These are phyloP conservation scores for Rozella allomycis DNA, from an alignment of 371 early-diverging fungal genomes.

Conservation along the genomic window DNA sequence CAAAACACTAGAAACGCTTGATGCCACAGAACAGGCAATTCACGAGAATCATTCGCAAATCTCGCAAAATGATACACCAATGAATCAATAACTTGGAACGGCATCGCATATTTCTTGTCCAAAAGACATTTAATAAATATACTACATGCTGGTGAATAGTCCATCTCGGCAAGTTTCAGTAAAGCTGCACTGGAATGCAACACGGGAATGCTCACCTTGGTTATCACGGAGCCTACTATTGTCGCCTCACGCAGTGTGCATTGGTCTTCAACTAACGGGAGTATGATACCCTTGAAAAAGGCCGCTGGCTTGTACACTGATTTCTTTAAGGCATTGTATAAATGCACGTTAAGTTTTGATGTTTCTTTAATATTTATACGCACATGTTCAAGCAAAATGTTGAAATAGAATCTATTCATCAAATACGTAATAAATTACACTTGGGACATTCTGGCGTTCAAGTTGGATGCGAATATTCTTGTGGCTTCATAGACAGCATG, in stretches of 20 bases:
- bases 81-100: slow-evolving; percentile 83
- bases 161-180: slow-evolving; percentile 83
- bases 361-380: slow-evolving; percentile 80
- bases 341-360: slow-evolving; percentile 84
- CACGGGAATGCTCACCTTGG: slow-evolving; percentile 78
- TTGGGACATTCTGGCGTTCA: slow-evolving; percentile 78
- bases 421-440: slow-evolving; percentile 13
- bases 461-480: slow-evolving; percentile 78
- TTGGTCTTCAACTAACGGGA: slow-evolving; percentile 70
- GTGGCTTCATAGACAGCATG: slow-evolving; percentile 89
- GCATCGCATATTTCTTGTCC: slow-evolving; percentile 94
- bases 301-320: slow-evolving; percentile 85
- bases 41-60: slow-evolving; percentile 47
- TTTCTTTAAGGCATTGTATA: slow-evolving; percentile 88
- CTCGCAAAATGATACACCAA: slow-evolving; percentile 80
- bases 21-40: slow-evolving; percentile 93
- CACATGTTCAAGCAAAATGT: slow-evolving; percentile 69
- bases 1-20: slow-evolving; percentile 80
- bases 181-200: slow-evolving; percentile 86
- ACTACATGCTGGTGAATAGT: slow-evolving; percentile 61
- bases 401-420: slow-evolving; percentile 37
- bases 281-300: slow-evolving; percentile 89
- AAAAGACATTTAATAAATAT: slow-evolving; percentile 81
- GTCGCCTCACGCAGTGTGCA: slow-evolving; percentile 95
- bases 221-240: slow-evolving; percentile 70